These are phyloP conservation scores for Cryptococcus sp. DNA, from an alignment of 1,284 basidiomycete genomes.

Conservation along the genomic window DNA sequence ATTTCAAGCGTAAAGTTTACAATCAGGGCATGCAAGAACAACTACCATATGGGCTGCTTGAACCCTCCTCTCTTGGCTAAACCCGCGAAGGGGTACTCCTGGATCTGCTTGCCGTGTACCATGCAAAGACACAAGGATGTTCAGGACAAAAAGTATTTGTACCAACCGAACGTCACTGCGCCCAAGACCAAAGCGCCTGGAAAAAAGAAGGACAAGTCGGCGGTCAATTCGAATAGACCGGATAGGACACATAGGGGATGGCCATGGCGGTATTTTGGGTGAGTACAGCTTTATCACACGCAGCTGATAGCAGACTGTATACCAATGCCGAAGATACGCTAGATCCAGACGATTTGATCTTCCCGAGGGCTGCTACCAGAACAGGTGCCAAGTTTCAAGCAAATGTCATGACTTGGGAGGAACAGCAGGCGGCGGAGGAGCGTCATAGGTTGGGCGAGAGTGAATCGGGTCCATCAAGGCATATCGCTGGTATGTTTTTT, in stretches of 20 bases:
- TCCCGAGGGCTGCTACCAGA: constrained; percentile 82
- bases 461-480: constrained; percentile 26
- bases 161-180: constrained; percentile 50
- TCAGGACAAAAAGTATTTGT: constrained; percentile 62
- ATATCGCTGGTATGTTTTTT: constrained; percentile 18
- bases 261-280: constrained; percentile 97
- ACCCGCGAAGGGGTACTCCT: constrained; percentile 93
- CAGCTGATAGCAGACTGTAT: constrained; percentile 59
- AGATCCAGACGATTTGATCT: constrained; percentile 91
- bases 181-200: constrained; percentile 54
- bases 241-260: constrained; percentile 65
- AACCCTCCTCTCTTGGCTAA: constrained; percentile 91
- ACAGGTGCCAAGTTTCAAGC: constrained; percentile 84
- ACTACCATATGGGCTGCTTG: constrained; percentile 93
- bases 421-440: constrained; percentile 31
- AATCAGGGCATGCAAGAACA: constrained; percentile 70
- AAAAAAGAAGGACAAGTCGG: constrained; percentile 63
- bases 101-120: constrained; percentile 94
- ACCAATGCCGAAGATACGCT: constrained; percentile 88
- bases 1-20: not conserved
- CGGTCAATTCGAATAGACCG: constrained; percentile 58
- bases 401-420: constrained; percentile 45
- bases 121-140: constrained; percentile 82
- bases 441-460: constrained; percentile 11
- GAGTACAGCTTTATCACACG: constrained; percentile 38